Conservation (phyloP, 2,329 filamentous ascomycete genomes). For the Curvularia sp. region DNA sequence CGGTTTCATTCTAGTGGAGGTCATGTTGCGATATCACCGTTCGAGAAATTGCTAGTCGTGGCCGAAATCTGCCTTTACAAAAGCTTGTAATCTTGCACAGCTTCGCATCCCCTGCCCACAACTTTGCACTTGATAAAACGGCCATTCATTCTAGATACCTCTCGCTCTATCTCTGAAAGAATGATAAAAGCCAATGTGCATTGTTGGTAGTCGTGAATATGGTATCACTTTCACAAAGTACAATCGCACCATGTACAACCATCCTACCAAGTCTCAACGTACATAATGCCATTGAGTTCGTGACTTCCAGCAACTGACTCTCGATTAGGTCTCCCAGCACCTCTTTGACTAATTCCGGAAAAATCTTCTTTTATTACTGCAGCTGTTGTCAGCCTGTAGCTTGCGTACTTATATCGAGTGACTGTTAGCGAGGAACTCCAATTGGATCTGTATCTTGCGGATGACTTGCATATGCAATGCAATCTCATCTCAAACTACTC, state of each 20-base stretch:
- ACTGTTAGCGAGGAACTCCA: too few relatives aligned
- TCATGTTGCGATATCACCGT: not conserved
- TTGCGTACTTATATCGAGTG: too few relatives aligned
- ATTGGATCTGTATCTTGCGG: too few relatives aligned
- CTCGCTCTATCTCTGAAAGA: not conserved
- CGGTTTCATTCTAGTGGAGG: too few relatives aligned
- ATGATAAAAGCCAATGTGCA: not conserved
- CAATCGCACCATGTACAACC: not conserved
- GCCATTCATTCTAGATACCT: not conserved
- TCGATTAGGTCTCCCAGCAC: too few relatives aligned
- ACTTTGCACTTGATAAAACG: not conserved
- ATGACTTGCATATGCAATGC: too few relatives aligned
- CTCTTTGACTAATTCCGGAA: too few relatives aligned
- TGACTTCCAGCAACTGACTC: not conserved
- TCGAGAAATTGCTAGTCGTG: not conserved
- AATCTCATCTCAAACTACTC: too few relatives aligned
- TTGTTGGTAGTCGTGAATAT: not conserved
- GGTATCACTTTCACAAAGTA: not conserved
- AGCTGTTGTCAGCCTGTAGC: too few relatives aligned
- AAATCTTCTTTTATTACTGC: too few relatives aligned
- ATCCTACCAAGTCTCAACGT: not conserved
- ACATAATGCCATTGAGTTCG: not conserved
- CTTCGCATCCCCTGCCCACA: not conserved
- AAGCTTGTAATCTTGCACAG: not conserved
- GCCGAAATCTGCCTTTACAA: not conserved